Conservation (phyloP, 495 filamentous ascomycete genomes). For the Hypoxylon subgilvum region DNA sequence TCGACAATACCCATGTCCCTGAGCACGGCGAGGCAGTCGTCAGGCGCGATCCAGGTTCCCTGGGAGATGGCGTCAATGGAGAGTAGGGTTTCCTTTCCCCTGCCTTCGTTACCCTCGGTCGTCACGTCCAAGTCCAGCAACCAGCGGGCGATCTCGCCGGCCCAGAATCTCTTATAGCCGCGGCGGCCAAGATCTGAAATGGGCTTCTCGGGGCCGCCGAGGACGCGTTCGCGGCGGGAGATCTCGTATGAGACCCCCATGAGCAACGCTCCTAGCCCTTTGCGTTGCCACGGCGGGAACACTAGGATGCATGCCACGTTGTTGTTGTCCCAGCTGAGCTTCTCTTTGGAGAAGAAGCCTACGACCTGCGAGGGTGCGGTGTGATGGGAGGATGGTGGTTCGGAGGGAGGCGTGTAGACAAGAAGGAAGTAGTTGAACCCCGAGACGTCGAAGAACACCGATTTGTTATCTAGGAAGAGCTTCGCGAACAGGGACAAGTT, state of each 20-base stretch:
- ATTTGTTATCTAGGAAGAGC: conserved; percentile 96
- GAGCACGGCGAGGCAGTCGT: conserved; percentile 80
- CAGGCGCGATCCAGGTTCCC: conserved; percentile 77
- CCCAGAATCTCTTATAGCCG: conserved; percentile 85
- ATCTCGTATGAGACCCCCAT: conserved; percentile 95
- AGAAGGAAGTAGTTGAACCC: conserved; percentile 96
- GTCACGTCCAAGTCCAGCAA: conserved; percentile 57
- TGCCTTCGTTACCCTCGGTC: conserved; percentile 1
- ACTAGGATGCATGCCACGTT: conserved; percentile 96
- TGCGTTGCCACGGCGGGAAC: conserved; percentile 93
- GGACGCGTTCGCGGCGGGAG: conserved; percentile 78
- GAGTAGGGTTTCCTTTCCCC: conserved; percentile 40
- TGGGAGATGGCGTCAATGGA: conserved; percentile 51
- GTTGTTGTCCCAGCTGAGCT: conserved; percentile 97
- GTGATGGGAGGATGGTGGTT: conserved; percentile 37
- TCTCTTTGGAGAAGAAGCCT: conserved; percentile 98
- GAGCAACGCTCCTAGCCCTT: conserved; percentile 83
- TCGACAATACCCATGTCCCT: conserved; percentile 78
- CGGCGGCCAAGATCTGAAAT: conserved; percentile 80
- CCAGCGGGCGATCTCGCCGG: conserved; percentile 74
- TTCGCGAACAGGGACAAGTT: conserved; percentile 97
- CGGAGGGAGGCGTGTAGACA: conserved; percentile 63
- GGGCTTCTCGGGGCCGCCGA: conserved; percentile 93
- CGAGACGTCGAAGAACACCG: conserved; percentile 94
- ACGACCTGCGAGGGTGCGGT: conserved; percentile 77